Evolutionary conservation across 192 early-diverging fungal species (phyloP).

Genomic region (Mortierella antarctica): DNA sequence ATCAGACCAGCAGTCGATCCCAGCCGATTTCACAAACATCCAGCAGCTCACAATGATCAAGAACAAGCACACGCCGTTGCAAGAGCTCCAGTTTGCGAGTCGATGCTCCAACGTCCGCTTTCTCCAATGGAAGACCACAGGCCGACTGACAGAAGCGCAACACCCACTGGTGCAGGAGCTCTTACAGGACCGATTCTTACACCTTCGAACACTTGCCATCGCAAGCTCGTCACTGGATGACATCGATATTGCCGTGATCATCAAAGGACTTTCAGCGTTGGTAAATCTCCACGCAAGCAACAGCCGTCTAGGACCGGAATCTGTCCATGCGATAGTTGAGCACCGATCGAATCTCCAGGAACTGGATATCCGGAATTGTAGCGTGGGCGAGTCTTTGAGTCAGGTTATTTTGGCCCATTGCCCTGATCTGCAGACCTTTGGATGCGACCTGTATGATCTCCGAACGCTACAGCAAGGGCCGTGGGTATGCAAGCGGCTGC

Average conservation of each 20-base stretch:
- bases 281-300: constrained; percentile 10
- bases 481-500: constrained; percentile 10
- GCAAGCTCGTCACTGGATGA: background rate
- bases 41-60: constrained; percentile 9
- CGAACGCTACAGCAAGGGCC: background rate
- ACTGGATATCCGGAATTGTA: constrained; percentile 8
- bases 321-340: constrained; percentile 7
- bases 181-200: background rate
- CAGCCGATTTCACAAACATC: constrained; percentile 2
- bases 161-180: background rate
- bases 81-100: constrained; percentile 7
- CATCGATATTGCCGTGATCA: constrained; percentile 11
- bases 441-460: constrained; percentile 8
- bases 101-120: constrained; percentile 6
- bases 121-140: constrained; percentile 6
- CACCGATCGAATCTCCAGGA: background rate
- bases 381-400: background rate
- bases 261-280: constrained; percentile 6
- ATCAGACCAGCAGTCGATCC: background rate
- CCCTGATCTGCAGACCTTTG: constrained; percentile 10
- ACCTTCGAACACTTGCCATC: constrained; percentile 4
- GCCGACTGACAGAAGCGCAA: background rate
- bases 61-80: constrained; percentile 10
- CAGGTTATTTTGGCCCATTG: background rate
- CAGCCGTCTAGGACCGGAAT: background rate